Evolutionary conservation across 495 filamentous ascomycete species (phyloP).

Genomic region (Lophiotrema nucula): DNA sequence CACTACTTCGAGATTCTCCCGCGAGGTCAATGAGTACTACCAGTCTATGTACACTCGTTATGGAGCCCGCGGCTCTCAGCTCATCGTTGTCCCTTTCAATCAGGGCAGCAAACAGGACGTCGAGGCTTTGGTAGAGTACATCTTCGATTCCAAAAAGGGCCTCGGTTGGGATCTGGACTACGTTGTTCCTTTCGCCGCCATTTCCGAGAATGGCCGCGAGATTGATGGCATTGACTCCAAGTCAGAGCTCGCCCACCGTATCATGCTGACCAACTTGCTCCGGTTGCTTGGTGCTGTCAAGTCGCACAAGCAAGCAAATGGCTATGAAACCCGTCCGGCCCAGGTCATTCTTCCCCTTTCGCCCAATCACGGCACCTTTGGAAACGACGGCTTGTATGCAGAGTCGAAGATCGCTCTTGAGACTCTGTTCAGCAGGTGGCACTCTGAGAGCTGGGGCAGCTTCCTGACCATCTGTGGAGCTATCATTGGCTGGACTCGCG

Average conservation of each 20-base stretch:
- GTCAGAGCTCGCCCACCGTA: conserved; percentile 95
- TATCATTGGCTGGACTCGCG: conserved; percentile 98
- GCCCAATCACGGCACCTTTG: conserved; percentile 97
- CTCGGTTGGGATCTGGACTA: conserved; percentile 98
- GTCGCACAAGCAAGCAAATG: conserved; percentile 77
- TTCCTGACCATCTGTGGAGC: conserved; percentile 99
- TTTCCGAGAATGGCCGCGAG: conserved; percentile 95
- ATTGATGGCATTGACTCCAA: conserved; percentile 97
- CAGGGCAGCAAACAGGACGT: conserved; percentile 98
- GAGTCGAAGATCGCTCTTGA: conserved; percentile 97
- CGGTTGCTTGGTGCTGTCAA: conserved; percentile 89
- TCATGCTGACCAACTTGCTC: conserved; percentile 97
- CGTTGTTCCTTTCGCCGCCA: conserved; percentile 94
- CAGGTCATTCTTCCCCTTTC: conserved; percentile 95
- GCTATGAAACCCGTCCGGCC: conserved; percentile 91
- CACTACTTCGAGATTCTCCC: conserved; percentile 93
- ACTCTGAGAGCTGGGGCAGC: conserved; percentile 94
- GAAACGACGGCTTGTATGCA: conserved; percentile 96
- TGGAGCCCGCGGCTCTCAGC: conserved; percentile 88
- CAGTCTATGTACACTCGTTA: conserved; percentile 96
- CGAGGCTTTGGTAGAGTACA: conserved; percentile 87
- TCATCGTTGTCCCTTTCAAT: conserved; percentile 98
- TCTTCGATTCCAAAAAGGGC: conserved; percentile 95
- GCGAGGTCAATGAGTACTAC: conserved; percentile 98
- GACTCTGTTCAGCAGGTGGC: conserved; percentile 98